Percentiles rank a stretch among this genome's conserved stretches.
These are phyloP conservation scores for Nevesoporus exiguus DNA, from an alignment of 768 basidiomycete species.

Conservation along the genomic window DNA sequence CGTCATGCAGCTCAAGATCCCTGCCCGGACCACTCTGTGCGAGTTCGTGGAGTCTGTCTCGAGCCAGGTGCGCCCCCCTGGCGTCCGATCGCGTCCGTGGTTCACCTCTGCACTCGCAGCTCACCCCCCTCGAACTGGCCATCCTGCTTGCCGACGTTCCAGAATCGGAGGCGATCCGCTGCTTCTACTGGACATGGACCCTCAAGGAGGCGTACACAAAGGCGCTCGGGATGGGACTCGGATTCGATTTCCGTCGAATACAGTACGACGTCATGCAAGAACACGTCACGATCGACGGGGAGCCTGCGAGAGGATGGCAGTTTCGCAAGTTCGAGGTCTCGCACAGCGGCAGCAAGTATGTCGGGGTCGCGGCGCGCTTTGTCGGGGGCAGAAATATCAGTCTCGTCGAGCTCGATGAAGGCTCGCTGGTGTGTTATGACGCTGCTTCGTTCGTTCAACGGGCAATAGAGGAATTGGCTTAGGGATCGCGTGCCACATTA, in stretches of 20 bases:
- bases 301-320: conserved; percentile 57
- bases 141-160: conserved; percentile 38
- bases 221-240: conserved; percentile 77
- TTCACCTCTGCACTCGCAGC: conserved; percentile 28
- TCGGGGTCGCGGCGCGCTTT: conserved; percentile 65
- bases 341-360: conserved; percentile 51
- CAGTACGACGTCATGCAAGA: conserved; percentile 59
- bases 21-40: conserved; percentile 50
- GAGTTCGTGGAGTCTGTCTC: conserved; percentile 62
- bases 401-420: conserved; percentile 33
- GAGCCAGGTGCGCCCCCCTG: conserved; percentile 50
- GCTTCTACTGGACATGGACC: conserved; percentile 85
- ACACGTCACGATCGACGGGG: conserved; percentile 57
- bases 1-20: conserved; percentile 73
- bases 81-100: not conserved
- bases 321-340: conserved; percentile 59
- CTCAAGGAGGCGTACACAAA: conserved; percentile 92
- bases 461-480: conserved; percentile 41
- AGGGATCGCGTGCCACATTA: conserved; percentile 16
- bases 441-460: conserved; percentile 48
- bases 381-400: conserved; percentile 40
- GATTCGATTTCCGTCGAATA: conserved; percentile 76
- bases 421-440: conserved; percentile 44
- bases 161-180: conserved; percentile 49
- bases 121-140: conserved; percentile 38